Evolutionary conservation across 768 basidiomycete species (phyloP), one percentile per base, ranked within the genome.

Genomic region (Amanita rimosa): DNA sequence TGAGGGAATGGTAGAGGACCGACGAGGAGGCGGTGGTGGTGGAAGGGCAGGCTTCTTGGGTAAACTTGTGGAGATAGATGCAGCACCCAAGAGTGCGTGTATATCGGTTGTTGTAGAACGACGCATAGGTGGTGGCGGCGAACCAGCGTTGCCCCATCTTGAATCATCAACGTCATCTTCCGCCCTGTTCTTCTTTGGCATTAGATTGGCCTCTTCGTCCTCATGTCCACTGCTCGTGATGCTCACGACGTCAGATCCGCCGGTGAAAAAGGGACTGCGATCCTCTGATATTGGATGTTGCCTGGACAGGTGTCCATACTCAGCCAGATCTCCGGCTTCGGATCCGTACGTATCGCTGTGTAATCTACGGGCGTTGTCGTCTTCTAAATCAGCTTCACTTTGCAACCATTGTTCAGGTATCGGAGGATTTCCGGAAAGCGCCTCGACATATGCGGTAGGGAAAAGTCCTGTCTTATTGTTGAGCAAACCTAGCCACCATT

Each of bases 401-500:
- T 53, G 38, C 29, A 31, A 13, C 41, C 46, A 19, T 55, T 52
- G 19, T 51, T 48, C 26, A 40, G 46, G 44, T 51, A 36, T 38
- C 44, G 63, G 52, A 14, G 69, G 63, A 38, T 62, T 65, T 19
- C 65, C 60, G 7, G 63, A 58, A 1, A 73, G 57, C 24, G 67
- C 59, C 55, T 90, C 85, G 7, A 80, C 82, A 62, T 90, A 85
- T 5, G 79, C 74, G 1, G 78, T 74, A 0, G 92, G 92, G 72
- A 96, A 94, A 36, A 95, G 61, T 11, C 92, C 92, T 45, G 74
- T 79, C 53, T 70, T 71, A 1, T 86, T 88, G 48, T 74, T 66
- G 29, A 79, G 60, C 59, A 85, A 80, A 6, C 91, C 92, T 69
- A 91, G 76, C 85, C 89, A 94, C 92, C 92, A 94, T 52, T 80